A percentile compares a stretch with the other conserved stretches of the same genome.
Evolutionary conservation across 495 filamentous ascomycete genomes (phyloP).

Genomic region (Entonaema liquescens): DNA sequence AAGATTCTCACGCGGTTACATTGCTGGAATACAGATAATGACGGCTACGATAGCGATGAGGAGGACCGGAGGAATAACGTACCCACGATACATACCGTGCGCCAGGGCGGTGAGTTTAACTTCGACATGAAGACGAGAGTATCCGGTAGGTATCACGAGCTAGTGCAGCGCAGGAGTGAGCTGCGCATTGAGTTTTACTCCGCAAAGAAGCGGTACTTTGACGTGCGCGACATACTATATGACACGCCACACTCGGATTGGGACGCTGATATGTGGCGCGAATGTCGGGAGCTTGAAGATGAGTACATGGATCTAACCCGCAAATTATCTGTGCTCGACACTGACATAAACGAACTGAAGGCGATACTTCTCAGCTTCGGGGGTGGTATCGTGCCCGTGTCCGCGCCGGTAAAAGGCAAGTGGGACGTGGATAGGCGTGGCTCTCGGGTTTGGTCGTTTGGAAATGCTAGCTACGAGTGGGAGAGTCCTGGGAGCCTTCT

Average conservation of each 20-base stretch:
- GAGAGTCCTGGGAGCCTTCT: not conserved
- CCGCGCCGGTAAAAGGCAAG: not conserved
- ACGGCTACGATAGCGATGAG: conserved; percentile 27
- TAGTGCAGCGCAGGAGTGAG: not conserved
- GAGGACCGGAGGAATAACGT: conserved; percentile 31
- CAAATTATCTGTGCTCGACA: conserved; percentile 9
- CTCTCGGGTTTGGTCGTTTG: not conserved
- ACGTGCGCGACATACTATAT: conserved; percentile 1
- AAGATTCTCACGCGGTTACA: not conserved
- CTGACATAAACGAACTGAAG: conserved; percentile 5
- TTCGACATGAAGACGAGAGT: not conserved
- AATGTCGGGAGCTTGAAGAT: conserved; percentile 15
- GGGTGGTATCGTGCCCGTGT: not conserved
- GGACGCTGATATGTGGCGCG: conserved; percentile 3
- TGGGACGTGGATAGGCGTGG: not conserved
- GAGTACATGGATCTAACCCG: not conserved
- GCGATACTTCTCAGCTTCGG: conserved; percentile 16
- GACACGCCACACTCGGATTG: conserved; percentile 1
- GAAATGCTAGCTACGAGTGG: conserved; percentile 1
- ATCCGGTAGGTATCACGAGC: not conserved
- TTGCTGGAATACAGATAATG: not conserved
- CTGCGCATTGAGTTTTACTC: not conserved
- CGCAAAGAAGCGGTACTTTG: conserved; percentile 3
- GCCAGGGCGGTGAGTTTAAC: not conserved
- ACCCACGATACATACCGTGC: conserved; percentile 2